Evolutionary conservation across 1,284 basidiomycete genomes (phyloP).

Genomic region (Ceratorhiza oryzae-sativae): DNA sequence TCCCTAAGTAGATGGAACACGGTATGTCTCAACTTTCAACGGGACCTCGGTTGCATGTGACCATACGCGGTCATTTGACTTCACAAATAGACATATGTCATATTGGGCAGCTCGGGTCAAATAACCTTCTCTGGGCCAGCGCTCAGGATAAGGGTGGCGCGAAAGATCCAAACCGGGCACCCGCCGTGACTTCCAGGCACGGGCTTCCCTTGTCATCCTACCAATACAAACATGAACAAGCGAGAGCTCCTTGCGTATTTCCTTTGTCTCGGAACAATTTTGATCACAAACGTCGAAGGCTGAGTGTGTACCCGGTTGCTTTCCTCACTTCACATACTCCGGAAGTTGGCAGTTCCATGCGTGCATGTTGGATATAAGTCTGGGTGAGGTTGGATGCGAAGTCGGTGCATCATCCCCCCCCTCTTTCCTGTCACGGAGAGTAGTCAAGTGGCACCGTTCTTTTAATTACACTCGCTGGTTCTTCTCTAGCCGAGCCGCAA

Average conservation of each 20-base stretch:
- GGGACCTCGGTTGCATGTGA: too few relatives aligned
- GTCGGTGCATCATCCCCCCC: neutral
- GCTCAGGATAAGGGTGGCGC: neutral
- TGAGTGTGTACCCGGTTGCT: neutral
- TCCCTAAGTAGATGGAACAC: too few relatives aligned
- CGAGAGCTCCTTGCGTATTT: neutral
- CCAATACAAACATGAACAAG: neutral
- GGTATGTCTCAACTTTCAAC: too few relatives aligned
- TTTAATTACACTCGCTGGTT: neutral
- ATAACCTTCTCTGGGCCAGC: too few relatives aligned
- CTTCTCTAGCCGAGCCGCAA: neutral
- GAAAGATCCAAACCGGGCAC: neutral
- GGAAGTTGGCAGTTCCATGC: neutral
- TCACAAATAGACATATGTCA: too few relatives aligned
- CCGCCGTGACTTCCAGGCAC: constrained; percentile 5
- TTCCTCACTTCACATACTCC: neutral
- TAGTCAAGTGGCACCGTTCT: neutral
- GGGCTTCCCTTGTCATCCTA: constrained; percentile 7
- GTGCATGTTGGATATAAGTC: neutral
- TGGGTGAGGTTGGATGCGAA: neutral
- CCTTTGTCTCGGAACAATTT: constrained; percentile 6
- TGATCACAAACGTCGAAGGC: constrained; percentile 4
- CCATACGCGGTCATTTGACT: too few relatives aligned
- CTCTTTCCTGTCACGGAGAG: neutral
- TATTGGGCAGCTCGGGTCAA: too few relatives aligned